Evolutionary conservation across 2,329 filamentous ascomycete species (phyloP).

Genomic region (Pseudopithomyces chartarum): DNA sequence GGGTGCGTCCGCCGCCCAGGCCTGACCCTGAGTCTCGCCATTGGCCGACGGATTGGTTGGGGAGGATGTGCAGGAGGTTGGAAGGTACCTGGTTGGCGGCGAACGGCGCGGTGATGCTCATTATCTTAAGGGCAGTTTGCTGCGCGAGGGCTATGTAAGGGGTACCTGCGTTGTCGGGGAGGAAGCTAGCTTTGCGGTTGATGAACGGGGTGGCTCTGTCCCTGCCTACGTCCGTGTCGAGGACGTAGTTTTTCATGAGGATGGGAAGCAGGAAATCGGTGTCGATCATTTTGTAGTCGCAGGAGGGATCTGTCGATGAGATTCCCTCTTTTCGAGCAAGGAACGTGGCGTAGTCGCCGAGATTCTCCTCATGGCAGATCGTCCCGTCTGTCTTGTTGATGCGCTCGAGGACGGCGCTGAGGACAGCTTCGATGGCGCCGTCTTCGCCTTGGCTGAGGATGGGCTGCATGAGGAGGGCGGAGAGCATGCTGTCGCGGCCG

Average conservation of each 20-base stretch:
- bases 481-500: constrained; percentile 68
- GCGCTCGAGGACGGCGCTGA: constrained; percentile 64
- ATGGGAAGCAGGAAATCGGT: constrained; percentile 66
- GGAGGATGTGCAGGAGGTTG: constrained; percentile 64
- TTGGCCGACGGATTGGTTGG: constrained; percentile 61
- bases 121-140: constrained; percentile 62
- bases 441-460: constrained; percentile 61
- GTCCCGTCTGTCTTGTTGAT: constrained; percentile 64
- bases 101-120: constrained; percentile 61
- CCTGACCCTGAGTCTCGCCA: constrained; percentile 68
- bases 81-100: constrained; percentile 52
- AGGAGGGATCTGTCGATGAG: constrained; percentile 58
- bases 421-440: constrained; percentile 65
- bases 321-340: constrained; percentile 61
- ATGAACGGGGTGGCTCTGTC: constrained; percentile 46
- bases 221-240: constrained; percentile 51
- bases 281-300: constrained; percentile 66
- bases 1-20: constrained; percentile 65
- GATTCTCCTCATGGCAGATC: constrained; percentile 68
- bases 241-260: constrained; percentile 63
- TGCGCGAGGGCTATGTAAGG: constrained; percentile 59
- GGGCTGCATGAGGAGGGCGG: constrained; percentile 61
- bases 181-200: constrained; percentile 53
- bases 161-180: constrained; percentile 58
- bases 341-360: constrained; percentile 68